Percentiles rank a stretch among this genome's conserved stretches.
phyloP scores from a whole-genome alignment of 2,329 filamentous ascomycete species.

The Cytospora piceae region DNA sequence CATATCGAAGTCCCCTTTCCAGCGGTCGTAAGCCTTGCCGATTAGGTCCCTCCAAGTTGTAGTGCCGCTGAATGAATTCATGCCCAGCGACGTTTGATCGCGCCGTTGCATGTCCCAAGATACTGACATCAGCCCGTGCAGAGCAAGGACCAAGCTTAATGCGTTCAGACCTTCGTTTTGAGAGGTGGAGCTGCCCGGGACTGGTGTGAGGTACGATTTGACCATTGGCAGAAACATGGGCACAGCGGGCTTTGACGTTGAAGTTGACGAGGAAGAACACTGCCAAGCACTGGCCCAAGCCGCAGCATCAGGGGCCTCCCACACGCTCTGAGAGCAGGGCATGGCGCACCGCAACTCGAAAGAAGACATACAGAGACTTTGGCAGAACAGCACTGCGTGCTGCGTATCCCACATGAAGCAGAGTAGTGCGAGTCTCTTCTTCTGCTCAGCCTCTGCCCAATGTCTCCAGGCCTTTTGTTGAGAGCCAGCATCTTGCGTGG shows the following conservation, averaged over 20 bases:
- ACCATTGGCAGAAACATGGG: conserved; percentile 55
- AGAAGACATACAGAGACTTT: conserved; percentile 67
- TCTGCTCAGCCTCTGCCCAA: conserved; percentile 61
- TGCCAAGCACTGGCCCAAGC: conserved; percentile 37
- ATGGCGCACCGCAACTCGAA: conserved; percentile 63
- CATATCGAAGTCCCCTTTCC: conserved; percentile 61
- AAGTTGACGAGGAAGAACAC: neutral
- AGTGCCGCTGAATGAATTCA: conserved; percentile 36
- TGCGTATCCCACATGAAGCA: conserved; percentile 72
- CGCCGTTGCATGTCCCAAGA: conserved; percentile 64
- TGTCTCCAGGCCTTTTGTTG: conserved; percentile 53
- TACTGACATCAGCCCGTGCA: conserved; percentile 66
- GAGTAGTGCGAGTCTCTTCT: conserved; percentile 61
- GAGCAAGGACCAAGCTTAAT: conserved; percentile 56
- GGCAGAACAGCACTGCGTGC: conserved; percentile 67
- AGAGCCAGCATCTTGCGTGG: conserved; percentile 36
- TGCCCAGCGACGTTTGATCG: conserved; percentile 62
- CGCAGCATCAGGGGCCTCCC: conserved; percentile 59
- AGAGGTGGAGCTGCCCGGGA: conserved; percentile 39
- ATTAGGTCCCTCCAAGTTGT: conserved; percentile 54
- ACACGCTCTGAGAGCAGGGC: conserved; percentile 57
- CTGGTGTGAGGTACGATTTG: conserved; percentile 59
- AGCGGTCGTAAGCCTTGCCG: conserved; percentile 56
- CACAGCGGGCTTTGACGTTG: conserved; percentile 42
- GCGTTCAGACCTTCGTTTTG: conserved; percentile 47